A percentile compares a stretch with the other conserved stretches of the same genome.
Evolutionary conservation across 192 early-diverging fungal genomes (phyloP).

Genomic region (Obelidium mucronatum): DNA sequence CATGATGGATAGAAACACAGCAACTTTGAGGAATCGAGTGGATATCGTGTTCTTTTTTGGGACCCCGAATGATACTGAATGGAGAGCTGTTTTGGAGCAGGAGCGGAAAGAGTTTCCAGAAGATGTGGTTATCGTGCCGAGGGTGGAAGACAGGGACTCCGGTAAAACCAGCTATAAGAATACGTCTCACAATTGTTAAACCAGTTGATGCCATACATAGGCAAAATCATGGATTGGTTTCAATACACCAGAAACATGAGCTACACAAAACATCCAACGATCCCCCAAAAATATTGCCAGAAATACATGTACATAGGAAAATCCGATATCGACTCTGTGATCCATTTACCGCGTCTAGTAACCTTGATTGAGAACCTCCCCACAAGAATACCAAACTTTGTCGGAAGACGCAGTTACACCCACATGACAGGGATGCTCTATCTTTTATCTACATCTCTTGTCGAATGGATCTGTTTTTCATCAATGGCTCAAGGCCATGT

Average conservation of each 20-base stretch:
- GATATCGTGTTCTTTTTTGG: not conserved
- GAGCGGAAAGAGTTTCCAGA: not conserved
- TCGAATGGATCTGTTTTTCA: not conserved
- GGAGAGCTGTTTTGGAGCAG: not conserved
- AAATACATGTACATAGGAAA: constrained; percentile 6
- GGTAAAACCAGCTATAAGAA: too few relatives aligned
- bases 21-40: not conserved
- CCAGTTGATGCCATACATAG: too few relatives aligned
- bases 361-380: not conserved
- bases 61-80: not conserved
- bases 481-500: not conserved
- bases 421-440: constrained; percentile 23
- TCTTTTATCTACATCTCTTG: not conserved
- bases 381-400: too few relatives aligned
- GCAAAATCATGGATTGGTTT: constrained; percentile 13
- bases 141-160: not conserved
- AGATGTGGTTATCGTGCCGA: not conserved
- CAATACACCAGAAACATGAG: not conserved
- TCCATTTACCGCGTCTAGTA: constrained; percentile 1
- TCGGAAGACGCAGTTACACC: not conserved
- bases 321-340: not conserved
- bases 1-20: too few relatives aligned
- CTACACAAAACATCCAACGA: not conserved
- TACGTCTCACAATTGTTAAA: too few relatives aligned
- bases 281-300: not conserved